Conservation (phyloP, 441 rosid species). For the Jatropha podagrica region DNA sequence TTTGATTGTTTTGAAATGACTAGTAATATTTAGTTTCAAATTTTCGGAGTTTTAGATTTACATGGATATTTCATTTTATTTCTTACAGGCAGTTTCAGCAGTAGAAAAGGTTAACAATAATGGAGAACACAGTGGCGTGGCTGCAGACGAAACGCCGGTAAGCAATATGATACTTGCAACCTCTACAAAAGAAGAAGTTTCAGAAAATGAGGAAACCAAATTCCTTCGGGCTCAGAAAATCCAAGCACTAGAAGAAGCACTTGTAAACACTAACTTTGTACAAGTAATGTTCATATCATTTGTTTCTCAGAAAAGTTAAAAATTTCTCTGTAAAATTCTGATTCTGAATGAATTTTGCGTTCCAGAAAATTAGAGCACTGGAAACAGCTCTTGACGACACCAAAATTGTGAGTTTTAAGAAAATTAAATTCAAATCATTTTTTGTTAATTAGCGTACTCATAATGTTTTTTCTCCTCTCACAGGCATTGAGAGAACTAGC, state of each 20-base stretch:
- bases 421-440: not conserved
- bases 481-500: conserved; percentile 43
- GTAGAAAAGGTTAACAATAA: conserved; percentile 26
- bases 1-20: not conserved
- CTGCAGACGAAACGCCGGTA: conserved; percentile 27
- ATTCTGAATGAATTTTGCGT: not conserved
- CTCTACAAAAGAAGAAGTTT: conserved; percentile 3
- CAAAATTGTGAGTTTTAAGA: conserved; percentile 33
- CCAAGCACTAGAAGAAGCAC: conserved; percentile 34
- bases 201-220: not conserved
- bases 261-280: conserved; percentile 34
- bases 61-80: not conserved
- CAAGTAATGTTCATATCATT: conserved; percentile 5
- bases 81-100: conserved; percentile 38
- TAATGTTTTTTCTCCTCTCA: not conserved
- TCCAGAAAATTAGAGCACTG: conserved; percentile 30
- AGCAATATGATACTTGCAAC: not conserved
- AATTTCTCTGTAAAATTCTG: not conserved
- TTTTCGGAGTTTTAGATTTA: no score
- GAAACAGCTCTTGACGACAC: conserved; percentile 34
- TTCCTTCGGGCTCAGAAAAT: conserved; percentile 26
- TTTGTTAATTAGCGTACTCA: not conserved
- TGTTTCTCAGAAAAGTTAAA: not conserved
- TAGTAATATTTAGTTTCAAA: not conserved
- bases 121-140: conserved; percentile 25